These are phyloP conservation scores for Besnoitia besnoiti DNA, from an alignment of 169 alveolate species.

Conservation along the genomic window DNA sequence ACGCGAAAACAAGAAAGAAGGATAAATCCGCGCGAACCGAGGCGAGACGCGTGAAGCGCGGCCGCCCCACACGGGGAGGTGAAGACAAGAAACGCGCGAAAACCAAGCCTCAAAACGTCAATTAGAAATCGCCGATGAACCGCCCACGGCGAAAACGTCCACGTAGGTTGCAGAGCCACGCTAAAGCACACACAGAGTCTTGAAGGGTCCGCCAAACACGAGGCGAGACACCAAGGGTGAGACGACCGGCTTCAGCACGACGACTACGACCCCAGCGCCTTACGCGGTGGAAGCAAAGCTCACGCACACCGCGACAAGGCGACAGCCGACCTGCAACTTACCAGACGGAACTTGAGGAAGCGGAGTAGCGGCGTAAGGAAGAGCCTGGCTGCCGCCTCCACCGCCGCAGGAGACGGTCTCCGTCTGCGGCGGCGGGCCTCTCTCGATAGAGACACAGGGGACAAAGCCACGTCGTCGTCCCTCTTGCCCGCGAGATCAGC, in stretches of 20 bases:
- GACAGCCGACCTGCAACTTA: background rate
- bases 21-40: background rate
- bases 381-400: constrained; percentile 9
- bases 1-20: background rate
- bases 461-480: background rate
- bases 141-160: too few relatives aligned
- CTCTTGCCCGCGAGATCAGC: background rate
- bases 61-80: background rate
- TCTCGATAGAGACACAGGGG: background rate
- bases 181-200: too few relatives aligned
- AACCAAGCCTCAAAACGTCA: background rate
- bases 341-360: constrained; percentile 31
- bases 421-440: background rate
- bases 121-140: too few relatives aligned
- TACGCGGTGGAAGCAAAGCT: too few relatives aligned
- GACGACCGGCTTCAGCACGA: too few relatives aligned
- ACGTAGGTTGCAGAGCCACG: too few relatives aligned
- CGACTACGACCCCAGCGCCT: too few relatives aligned
- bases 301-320: too few relatives aligned
- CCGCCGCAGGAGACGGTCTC: constrained; percentile 21
- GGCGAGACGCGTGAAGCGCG: background rate
- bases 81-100: background rate
- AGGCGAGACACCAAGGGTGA: too few relatives aligned
- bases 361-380: constrained; percentile 6
- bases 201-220: too few relatives aligned